These are phyloP conservation scores for Sordariomycetes sp. DNA, from an alignment of 2,329 filamentous ascomycete species.

Conservation along the genomic window DNA sequence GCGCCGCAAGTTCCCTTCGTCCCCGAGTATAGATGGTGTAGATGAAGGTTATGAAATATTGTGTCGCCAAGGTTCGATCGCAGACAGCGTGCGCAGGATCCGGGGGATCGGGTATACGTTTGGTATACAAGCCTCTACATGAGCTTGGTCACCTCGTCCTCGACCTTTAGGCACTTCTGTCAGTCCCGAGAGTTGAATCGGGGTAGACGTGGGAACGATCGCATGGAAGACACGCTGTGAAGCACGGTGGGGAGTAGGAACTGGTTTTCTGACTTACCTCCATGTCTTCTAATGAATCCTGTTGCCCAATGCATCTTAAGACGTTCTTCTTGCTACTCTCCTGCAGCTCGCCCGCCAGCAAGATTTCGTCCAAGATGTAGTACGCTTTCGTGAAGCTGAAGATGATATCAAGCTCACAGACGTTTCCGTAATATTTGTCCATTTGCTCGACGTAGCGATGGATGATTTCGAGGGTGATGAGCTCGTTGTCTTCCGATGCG, in stretches of 20 bases:
- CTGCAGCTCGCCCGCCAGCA: slow-evolving; percentile 93
- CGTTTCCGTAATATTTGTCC: slow-evolving; percentile 99
- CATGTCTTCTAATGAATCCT: slow-evolving; percentile 97
- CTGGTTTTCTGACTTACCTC: slow-evolving; percentile 66
- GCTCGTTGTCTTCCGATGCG: slow-evolving; percentile 93
- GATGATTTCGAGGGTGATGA: slow-evolving; percentile 97
- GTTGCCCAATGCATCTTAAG: slow-evolving; percentile 87
- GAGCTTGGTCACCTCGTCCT: slow-evolving; percentile 85
- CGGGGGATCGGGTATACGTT: slow-evolving; percentile 2
- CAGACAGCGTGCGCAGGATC: neutral
- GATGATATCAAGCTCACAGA: slow-evolving; percentile 98
- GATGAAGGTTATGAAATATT: neutral
- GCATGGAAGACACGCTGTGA: slow-evolving; percentile 7
- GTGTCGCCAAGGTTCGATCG: neutral
- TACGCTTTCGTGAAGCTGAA: slow-evolving; percentile 99
- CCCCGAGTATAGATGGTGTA: neutral
- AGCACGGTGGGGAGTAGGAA: neutral
- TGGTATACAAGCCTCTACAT: slow-evolving; percentile 47
- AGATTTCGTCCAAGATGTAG: slow-evolving; percentile 94
- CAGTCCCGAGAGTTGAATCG: slow-evolving; percentile 3
- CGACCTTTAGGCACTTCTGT: slow-evolving; percentile 47
- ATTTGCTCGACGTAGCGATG: slow-evolving; percentile 99
- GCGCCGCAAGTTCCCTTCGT: no score
- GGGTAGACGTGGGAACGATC: slow-evolving; percentile 5
- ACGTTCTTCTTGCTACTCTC: slow-evolving; percentile 99